These are phyloP conservation scores for Exutisphaerella laricina DNA, from an alignment of 2,329 filamentous ascomycete species.

Conservation along the genomic window DNA sequence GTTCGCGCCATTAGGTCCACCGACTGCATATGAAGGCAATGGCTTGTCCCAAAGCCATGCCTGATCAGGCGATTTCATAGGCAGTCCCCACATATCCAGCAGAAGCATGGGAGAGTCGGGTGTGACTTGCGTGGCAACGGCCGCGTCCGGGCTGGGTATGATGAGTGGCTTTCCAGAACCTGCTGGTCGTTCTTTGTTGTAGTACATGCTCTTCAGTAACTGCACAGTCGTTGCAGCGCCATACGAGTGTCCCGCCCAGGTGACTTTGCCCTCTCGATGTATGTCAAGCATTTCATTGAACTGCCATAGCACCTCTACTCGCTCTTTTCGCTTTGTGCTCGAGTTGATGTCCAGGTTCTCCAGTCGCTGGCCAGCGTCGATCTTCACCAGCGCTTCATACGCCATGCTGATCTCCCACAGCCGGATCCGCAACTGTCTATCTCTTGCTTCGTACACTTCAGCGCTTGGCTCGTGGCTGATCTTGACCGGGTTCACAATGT, in stretches of 20 bases:
- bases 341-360: slow-evolving; percentile 44
- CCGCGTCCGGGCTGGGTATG: slow-evolving; percentile 50
- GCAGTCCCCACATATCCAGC: slow-evolving; percentile 76
- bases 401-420: slow-evolving; percentile 72
- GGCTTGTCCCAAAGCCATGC: slow-evolving; percentile 64
- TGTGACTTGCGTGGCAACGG: slow-evolving; percentile 61
- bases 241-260: slow-evolving; percentile 76
- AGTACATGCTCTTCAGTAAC: slow-evolving; percentile 73
- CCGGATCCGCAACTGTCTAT: slow-evolving; percentile 67
- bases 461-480: slow-evolving; percentile 55
- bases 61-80: slow-evolving; percentile 59
- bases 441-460: slow-evolving; percentile 60
- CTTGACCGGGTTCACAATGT: slow-evolving; percentile 41
- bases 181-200: slow-evolving; percentile 41
- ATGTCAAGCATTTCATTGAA: slow-evolving; percentile 62
- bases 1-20: slow-evolving; percentile 49
- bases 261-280: slow-evolving; percentile 64
- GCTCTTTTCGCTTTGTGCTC: slow-evolving; percentile 32
- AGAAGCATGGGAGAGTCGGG: slow-evolving; percentile 60
- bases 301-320: slow-evolving; percentile 48
- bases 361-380: slow-evolving; percentile 53
- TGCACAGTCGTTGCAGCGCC: slow-evolving; percentile 70
- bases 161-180: slow-evolving; percentile 56
- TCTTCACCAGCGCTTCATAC: slow-evolving; percentile 60
- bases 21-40: slow-evolving; percentile 59